Base-by-base conservation (phyloP, 768 basidiomycete species). In the Paxillus involutus region DNA sequence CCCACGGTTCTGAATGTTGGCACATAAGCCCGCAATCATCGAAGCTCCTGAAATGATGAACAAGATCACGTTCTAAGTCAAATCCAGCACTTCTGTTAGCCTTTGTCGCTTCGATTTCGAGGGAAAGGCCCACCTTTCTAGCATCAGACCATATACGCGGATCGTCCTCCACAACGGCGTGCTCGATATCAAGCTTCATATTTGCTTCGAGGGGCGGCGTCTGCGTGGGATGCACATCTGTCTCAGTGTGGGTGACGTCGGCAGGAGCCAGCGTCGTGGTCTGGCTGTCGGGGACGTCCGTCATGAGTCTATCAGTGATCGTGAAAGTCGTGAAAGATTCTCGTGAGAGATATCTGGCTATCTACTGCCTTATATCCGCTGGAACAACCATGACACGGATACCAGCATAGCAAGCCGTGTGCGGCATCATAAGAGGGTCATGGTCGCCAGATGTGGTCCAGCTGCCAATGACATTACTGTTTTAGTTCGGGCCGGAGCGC, bases 121-220 rank as follows among this genome's bases (percentile, higher is more conserved):
- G 29, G 24, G 29, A 19, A 9, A 47, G 29, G 47, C 56, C 16
- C 17, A 84, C 86, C 77, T 88, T 88, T 58, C 79, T 76, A 24
- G 77, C 48, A 40, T 65, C 57, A 7, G 82, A 79, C 86, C 86
- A 88, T 51, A 63, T 60, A 37, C 86, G 77, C 1, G 86, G 86
- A 66, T 88, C 86, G 58, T 88, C 77, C 10, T 73, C 68, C 12
- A 88, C 85, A 17, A 54, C 19, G 6, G 62, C 67, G 50, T 75
- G 75, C 49, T 75, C 75, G 17, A 75, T 75, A 43, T 75, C 76
- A 19, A 49, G 56, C 43, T 62, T 57, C 35, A 40, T 19, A 12
- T 40, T 21, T 17, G 24, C 26, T 14, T 52, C 49, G 8, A 53
- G 39, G 24, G 45, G 19, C 2, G 39, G 30, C 1, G 33, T 50